These are phyloP conservation scores for Didymella pinodella DNA, from an alignment of 2,329 filamentous ascomycete species.

Conservation along the genomic window DNA sequence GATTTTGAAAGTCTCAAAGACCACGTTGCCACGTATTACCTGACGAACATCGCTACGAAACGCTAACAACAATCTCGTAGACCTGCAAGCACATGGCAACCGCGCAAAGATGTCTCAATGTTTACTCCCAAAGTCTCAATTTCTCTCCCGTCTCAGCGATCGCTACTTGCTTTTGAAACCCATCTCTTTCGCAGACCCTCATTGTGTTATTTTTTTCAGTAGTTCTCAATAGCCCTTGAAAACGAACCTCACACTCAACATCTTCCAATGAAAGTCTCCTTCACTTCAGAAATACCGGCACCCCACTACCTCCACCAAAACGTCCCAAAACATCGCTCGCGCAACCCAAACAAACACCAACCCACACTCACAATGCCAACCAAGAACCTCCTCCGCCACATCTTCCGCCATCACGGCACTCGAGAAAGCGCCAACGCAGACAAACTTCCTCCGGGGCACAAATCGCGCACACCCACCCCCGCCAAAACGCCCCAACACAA, in stretches of 20 bases:
- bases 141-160: background rate
- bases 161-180: background rate
- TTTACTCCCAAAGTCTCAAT: background rate
- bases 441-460: no score
- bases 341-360: background rate
- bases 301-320: background rate
- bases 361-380: background rate
- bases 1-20: background rate
- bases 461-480: no score
- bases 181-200: background rate
- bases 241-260: background rate
- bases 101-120: background rate
- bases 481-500: no score
- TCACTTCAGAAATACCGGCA: background rate
- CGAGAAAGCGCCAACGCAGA: conserved; percentile 1
- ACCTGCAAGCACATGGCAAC: background rate
- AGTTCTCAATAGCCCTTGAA: background rate
- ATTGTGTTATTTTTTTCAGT: background rate
- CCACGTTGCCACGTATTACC: no score
- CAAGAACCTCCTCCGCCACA: conserved; percentile 23
- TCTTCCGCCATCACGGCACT: conserved; percentile 24
- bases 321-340: background rate
- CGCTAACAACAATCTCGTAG: no score
- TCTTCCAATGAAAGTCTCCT: background rate
- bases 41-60: background rate